Conservation (phyloP, 768 basidiomycete species). For the Clitopilus passeckerianus region DNA sequence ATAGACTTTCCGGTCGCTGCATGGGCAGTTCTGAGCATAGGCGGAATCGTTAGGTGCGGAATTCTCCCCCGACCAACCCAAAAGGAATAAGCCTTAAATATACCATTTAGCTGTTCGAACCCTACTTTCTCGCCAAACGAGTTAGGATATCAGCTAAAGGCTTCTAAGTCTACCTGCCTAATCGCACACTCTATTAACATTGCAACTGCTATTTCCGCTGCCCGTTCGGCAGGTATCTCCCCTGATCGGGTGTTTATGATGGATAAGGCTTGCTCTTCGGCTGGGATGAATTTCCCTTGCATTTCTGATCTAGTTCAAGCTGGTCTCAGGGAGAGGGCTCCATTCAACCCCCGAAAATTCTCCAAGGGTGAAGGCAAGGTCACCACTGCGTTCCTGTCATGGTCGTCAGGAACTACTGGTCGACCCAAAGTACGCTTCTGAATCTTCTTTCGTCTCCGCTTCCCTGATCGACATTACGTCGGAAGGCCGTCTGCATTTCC, state of each 20-base stretch:
- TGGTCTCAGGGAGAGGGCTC: slow-evolving; percentile 13
- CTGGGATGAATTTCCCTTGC: slow-evolving; percentile 9
- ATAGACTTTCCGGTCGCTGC: slow-evolving; percentile 41
- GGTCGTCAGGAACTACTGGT: slow-evolving; percentile 70
- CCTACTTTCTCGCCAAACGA: slow-evolving; percentile 50
- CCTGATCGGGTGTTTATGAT: slow-evolving; percentile 34
- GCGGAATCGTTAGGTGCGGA: slow-evolving; percentile 44
- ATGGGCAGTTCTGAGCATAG: slow-evolving; percentile 49
- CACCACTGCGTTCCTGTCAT: slow-evolving; percentile 56
- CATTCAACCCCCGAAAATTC: slow-evolving; percentile 40
- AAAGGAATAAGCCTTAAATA: slow-evolving; percentile 1
- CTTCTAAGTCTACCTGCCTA: slow-evolving; percentile 36
- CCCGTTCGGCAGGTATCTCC: slow-evolving; percentile 26
- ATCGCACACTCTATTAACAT: slow-evolving; percentile 37
- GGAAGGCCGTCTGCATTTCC: slow-evolving; percentile 45
- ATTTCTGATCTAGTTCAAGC: slow-evolving; percentile 21
- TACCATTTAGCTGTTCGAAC: slow-evolving; percentile 43
- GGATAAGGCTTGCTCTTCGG: slow-evolving; percentile 13
- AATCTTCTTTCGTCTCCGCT: background rate
- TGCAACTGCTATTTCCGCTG: slow-evolving; percentile 30
- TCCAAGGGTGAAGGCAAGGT: slow-evolving; percentile 49
- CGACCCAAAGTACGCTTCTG: slow-evolving; percentile 44
- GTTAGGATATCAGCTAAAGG: slow-evolving; percentile 43
- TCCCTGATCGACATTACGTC: slow-evolving; percentile 2
- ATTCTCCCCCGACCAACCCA: slow-evolving; percentile 6